Conservation (phyloP, 768 basidiomycete genomes). For the Phallus indusiatus region DNA sequence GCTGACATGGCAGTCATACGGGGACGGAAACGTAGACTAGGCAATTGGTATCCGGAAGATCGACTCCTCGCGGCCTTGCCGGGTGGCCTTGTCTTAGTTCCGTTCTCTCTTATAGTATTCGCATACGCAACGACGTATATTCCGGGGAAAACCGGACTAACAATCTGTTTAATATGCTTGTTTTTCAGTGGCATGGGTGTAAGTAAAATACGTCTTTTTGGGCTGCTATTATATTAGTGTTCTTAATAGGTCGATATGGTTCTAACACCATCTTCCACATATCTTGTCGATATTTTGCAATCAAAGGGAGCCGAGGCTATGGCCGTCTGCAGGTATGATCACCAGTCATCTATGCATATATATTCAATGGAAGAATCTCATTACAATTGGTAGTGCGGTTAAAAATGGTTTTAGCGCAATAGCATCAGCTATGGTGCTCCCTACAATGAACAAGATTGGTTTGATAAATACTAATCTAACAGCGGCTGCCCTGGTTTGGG, state of each 20-base stretch:
- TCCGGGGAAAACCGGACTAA: conserved; percentile 38
- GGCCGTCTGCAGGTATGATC: conserved; percentile 43
- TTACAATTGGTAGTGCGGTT: conserved; percentile 29
- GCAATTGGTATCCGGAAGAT: conserved; percentile 60
- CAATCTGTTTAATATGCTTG: conserved; percentile 41
- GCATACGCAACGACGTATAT: conserved; percentile 47
- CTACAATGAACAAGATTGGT: conserved; percentile 44
- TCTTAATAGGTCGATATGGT: conserved; percentile 42
- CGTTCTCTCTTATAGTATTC: conserved; percentile 37
- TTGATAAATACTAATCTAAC: conserved; percentile 39
- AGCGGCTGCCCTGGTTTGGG: conserved; percentile 35
- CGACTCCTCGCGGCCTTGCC: conserved; percentile 44
- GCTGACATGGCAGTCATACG: conserved; percentile 45
- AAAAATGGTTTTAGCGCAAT: conserved; percentile 35
- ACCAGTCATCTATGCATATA: not conserved
- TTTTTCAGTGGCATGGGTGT: conserved; percentile 65
- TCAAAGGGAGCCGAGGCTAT: conserved; percentile 50
- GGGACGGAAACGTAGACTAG: conserved; percentile 41
- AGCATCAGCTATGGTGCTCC: conserved; percentile 37
- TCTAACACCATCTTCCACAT: conserved; percentile 45
- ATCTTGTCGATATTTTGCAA: conserved; percentile 52
- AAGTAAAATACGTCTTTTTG: conserved; percentile 16
- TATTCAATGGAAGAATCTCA: not conserved
- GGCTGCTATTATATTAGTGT: not conserved
- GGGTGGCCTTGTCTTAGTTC: conserved; percentile 40